Evolutionary conservation across 129 eudicot species (phyloP).

Genomic region (Chrysanthemum lavandulifolium): DNA sequence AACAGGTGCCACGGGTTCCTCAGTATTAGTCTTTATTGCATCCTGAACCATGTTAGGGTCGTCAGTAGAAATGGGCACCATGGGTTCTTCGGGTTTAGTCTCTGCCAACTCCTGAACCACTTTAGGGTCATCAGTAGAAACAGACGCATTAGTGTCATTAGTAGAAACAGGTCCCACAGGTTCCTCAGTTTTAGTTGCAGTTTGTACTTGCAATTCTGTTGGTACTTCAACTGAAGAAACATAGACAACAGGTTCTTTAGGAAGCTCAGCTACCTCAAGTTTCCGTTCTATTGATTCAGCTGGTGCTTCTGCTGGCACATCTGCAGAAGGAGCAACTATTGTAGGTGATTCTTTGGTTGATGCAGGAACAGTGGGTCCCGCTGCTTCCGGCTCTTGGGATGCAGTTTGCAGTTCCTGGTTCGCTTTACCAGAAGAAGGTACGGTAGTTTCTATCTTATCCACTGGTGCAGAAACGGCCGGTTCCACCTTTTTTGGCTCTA

Average conservation of each 20-base stretch:
- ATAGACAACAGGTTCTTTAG: background rate
- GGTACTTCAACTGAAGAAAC: conserved; percentile 3
- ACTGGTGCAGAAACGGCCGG: background rate
- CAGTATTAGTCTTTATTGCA: background rate
- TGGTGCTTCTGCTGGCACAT: background rate
- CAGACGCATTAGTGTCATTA: conserved; percentile 5
- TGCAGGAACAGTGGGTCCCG: background rate
- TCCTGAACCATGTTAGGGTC: background rate
- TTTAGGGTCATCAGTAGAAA: background rate
- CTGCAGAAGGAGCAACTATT: background rate
- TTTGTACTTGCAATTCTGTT: background rate
- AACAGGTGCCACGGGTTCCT: conserved; percentile 20
- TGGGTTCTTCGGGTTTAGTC: conserved; percentile 5
- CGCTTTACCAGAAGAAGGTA: conserved; percentile 15
- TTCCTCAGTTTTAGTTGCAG: conserved; percentile 14
- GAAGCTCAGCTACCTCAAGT: conserved; percentile 7
- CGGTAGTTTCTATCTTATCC: background rate
- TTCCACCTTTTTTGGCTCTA: conserved; percentile 6
- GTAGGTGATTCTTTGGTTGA: background rate
- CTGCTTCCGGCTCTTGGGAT: conserved; percentile 5
- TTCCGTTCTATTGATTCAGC: background rate
- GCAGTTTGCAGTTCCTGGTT: conserved; percentile 16
- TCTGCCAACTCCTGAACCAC: conserved; percentile 6
- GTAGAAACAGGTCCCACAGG: conserved; percentile 10
- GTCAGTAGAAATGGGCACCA: background rate